phyloP scores from a whole-genome alignment of 768 basidiomycete genomes.

The Tulasnella sp. region DNA sequence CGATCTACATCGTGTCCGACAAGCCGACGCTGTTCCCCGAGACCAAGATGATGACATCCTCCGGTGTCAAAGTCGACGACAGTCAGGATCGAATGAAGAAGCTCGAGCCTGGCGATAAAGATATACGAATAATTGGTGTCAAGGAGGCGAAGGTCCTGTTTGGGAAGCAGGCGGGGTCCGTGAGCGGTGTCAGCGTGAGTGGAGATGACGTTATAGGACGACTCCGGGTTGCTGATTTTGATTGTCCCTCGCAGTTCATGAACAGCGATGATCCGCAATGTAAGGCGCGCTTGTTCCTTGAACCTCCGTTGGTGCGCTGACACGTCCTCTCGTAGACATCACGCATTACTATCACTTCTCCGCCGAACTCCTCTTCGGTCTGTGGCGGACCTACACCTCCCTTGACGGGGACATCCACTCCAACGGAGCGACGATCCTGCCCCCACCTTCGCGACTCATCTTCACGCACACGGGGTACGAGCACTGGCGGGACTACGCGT shows the following conservation, averaged over 20 bases:
- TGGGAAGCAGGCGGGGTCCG: conserved; percentile 53
- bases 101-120: conserved; percentile 64
- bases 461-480: conserved; percentile 52
- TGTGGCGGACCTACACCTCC: conserved; percentile 66
- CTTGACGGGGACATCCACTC: conserved; percentile 34
- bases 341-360: conserved; percentile 31
- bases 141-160: conserved; percentile 56
- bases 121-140: conserved; percentile 64
- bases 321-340: conserved; percentile 21
- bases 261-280: conserved; percentile 56
- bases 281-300: conserved; percentile 45
- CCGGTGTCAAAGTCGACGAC: conserved; percentile 46
- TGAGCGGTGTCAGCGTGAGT: conserved; percentile 63
- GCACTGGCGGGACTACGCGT: conserved; percentile 30
- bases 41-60: conserved; percentile 55
- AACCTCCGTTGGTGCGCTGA: neutral
- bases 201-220: neutral
- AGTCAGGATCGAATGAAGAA: conserved; percentile 41
- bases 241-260: conserved; percentile 41
- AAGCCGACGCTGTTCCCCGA: conserved; percentile 52
- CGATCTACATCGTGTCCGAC: conserved; percentile 65
- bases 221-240: neutral
- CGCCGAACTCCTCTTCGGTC: conserved; percentile 46
- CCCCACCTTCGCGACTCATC: conserved; percentile 58
- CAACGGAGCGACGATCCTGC: conserved; percentile 39